Conservation (phyloP, 495 filamentous ascomycete species). For the Aspergillus heteromorphus region DNA sequence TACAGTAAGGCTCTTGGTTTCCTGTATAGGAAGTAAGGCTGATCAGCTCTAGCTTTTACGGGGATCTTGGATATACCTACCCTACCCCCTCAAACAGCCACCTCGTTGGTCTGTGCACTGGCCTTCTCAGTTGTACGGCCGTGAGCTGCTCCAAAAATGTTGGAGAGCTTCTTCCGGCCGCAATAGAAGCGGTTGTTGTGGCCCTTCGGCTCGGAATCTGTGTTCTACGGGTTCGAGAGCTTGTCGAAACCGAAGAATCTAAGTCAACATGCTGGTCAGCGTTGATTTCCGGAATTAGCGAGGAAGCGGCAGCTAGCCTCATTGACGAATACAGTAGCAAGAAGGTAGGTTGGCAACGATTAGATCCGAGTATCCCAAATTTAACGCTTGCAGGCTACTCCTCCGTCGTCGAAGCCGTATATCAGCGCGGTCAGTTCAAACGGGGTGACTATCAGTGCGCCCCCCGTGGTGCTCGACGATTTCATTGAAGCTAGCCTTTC, state of each 20-base stretch:
- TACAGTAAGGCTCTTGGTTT: slow-evolving; percentile 54
- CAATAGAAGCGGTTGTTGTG: slow-evolving; percentile 64
- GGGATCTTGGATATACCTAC: slow-evolving; percentile 50
- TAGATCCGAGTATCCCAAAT: slow-evolving; percentile 34
- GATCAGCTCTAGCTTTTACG: slow-evolving; percentile 31
- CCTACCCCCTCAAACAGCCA: slow-evolving; percentile 38
- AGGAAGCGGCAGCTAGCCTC: slow-evolving; percentile 22
- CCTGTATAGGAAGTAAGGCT: not conserved
- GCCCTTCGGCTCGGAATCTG: slow-evolving; percentile 66
- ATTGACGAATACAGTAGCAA: slow-evolving; percentile 58
- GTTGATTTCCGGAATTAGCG: slow-evolving; percentile 32
- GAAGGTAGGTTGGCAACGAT: slow-evolving; percentile 52
- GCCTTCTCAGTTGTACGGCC: slow-evolving; percentile 64
- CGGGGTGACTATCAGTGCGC: slow-evolving; percentile 73
- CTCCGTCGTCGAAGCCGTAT: slow-evolving; percentile 59
- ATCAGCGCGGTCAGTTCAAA: slow-evolving; percentile 67
- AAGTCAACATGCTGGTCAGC: slow-evolving; percentile 34
- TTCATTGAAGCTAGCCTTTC: slow-evolving; percentile 52
- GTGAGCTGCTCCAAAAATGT: slow-evolving; percentile 63
- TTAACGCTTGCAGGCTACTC: slow-evolving; percentile 47
- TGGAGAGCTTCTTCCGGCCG: slow-evolving; percentile 61
- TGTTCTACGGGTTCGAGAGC: slow-evolving; percentile 39
- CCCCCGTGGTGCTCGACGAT: slow-evolving; percentile 55
- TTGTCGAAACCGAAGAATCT: slow-evolving; percentile 25
- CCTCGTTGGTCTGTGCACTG: slow-evolving; percentile 61